phyloP scores from a whole-genome alignment of 1,284 basidiomycete species.

The Malassezia cuniculi region DNA sequence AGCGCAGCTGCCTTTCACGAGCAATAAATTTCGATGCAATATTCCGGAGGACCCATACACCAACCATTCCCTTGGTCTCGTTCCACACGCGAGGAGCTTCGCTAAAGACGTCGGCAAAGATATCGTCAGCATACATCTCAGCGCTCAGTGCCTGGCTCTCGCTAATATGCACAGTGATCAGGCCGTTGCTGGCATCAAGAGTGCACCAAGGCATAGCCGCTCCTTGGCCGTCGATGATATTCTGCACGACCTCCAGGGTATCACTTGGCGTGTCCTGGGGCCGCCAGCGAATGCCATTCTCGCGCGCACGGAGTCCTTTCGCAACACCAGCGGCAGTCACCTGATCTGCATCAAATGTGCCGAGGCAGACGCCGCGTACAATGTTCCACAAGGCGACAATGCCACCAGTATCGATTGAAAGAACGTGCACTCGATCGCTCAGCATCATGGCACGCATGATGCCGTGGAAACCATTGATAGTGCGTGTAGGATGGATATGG shows the following conservation, averaged over 20 bases:
- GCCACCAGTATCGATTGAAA: conserved; percentile 76
- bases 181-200: conserved; percentile 77
- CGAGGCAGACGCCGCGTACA: conserved; percentile 62
- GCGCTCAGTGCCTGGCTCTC: conserved; percentile 75
- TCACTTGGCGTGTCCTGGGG: conserved; percentile 48
- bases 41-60: conserved; percentile 40
- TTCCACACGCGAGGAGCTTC: conserved; percentile 45
- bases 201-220: conserved; percentile 71
- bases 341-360: conserved; percentile 60
- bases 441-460: conserved; percentile 69
- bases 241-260: conserved; percentile 70
- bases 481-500: conserved; percentile 54
- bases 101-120: conserved; percentile 47
- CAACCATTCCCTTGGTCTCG: conserved; percentile 54
- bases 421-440: conserved; percentile 78
- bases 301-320: conserved; percentile 10
- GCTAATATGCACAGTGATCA: conserved; percentile 73
- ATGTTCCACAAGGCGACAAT: conserved; percentile 86
- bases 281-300: conserved; percentile 16
- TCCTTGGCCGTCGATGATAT: conserved; percentile 81
- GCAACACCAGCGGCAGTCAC: conserved; percentile 46
- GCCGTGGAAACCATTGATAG: conserved; percentile 67
- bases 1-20: conserved; percentile 31
- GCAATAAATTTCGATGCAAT: conserved; percentile 36
- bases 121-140: conserved; percentile 84